phyloP scores from a whole-genome alignment of 495 filamentous ascomycete species.

The Talaromyces ruber region DNA sequence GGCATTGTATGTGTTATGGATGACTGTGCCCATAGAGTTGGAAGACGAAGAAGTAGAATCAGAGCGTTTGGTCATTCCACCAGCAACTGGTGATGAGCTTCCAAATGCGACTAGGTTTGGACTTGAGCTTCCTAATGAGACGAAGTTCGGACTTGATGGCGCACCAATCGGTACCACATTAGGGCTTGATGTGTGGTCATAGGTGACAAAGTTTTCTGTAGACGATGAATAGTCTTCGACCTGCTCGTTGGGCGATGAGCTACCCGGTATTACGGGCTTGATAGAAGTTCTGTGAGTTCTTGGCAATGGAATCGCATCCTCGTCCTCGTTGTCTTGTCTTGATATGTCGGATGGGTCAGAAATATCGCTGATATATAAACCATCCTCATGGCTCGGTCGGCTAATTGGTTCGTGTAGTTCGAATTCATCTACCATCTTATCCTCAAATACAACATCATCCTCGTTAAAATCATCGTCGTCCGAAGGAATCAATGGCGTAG shows the following conservation, averaged over 20 bases:
- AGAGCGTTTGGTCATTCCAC: slow-evolving; percentile 13
- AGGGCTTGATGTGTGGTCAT: slow-evolving; percentile 28
- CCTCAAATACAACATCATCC: slow-evolving; percentile 21
- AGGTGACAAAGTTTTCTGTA: slow-evolving; percentile 11
- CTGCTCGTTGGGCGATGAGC: slow-evolving; percentile 12
- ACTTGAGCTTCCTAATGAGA: slow-evolving; percentile 35
- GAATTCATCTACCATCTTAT: slow-evolving; percentile 5
- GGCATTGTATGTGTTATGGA: slow-evolving; percentile 22
- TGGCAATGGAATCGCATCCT: slow-evolving; percentile 27
- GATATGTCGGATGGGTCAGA: background rate
- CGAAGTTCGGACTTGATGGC: slow-evolving; percentile 38
- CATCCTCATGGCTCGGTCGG: background rate
- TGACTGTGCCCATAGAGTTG: slow-evolving; percentile 41
- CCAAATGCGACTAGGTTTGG: slow-evolving; percentile 28
- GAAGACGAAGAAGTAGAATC: slow-evolving; percentile 26
- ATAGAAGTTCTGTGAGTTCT: slow-evolving; percentile 32
- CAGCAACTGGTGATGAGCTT: slow-evolving; percentile 17
- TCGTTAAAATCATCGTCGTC: slow-evolving; percentile 16
- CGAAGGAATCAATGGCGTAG: slow-evolving; percentile 17
- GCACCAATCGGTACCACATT: slow-evolving; percentile 33
- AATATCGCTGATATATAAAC: background rate
- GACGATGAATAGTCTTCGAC: slow-evolving; percentile 9
- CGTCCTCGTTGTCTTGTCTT: background rate
- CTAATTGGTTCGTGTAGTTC: background rate
- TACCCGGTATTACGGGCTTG: slow-evolving; percentile 29